Conservation (phyloP, 345 rosid genomes). For the Microthlaspi erraticum region DNA sequence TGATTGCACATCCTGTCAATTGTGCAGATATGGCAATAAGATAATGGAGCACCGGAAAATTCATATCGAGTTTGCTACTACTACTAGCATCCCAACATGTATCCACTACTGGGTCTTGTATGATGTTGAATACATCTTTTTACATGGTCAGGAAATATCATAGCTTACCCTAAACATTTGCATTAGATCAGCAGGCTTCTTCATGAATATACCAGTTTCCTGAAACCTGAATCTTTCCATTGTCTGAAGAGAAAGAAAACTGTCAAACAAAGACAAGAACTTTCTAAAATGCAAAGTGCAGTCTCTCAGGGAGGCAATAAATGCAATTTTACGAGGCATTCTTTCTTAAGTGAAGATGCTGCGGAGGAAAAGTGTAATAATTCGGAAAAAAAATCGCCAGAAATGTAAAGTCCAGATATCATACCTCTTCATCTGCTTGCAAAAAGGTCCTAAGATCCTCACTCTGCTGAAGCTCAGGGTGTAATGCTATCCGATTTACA, state of each 20-base stretch:
- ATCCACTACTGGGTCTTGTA: constrained; percentile 2
- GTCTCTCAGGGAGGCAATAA: neutral
- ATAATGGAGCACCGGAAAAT: neutral
- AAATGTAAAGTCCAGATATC: constrained; percentile 24
- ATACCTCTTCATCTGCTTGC: constrained; percentile 98
- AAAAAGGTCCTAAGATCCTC: constrained; percentile 93
- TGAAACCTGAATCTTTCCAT: constrained; percentile 94
- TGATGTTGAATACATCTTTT: neutral
- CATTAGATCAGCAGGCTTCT: constrained; percentile 90
- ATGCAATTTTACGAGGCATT: too few relatives aligned
- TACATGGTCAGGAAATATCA: constrained; percentile 27
- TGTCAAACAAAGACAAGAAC: constrained; percentile 19
- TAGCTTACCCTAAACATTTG: constrained; percentile 90
- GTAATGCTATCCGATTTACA: constrained; percentile 89
- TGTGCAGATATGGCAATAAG: constrained; percentile 26
- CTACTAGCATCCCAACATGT: constrained; percentile 11
- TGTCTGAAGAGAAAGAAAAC: constrained; percentile 57
- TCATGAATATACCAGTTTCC: constrained; percentile 84
- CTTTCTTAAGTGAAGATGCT: neutral
- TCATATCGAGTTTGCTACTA: constrained; percentile 11
- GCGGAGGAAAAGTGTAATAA: neutral
- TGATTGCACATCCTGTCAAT: constrained; percentile 84
- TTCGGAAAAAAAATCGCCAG: neutral
- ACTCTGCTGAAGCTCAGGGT: constrained; percentile 85
- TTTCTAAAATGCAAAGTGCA: constrained; percentile 13